These are phyloP conservation scores for Aspergillus nanangensis DNA, from an alignment of 495 filamentous ascomycete species.

Conservation along the genomic window DNA sequence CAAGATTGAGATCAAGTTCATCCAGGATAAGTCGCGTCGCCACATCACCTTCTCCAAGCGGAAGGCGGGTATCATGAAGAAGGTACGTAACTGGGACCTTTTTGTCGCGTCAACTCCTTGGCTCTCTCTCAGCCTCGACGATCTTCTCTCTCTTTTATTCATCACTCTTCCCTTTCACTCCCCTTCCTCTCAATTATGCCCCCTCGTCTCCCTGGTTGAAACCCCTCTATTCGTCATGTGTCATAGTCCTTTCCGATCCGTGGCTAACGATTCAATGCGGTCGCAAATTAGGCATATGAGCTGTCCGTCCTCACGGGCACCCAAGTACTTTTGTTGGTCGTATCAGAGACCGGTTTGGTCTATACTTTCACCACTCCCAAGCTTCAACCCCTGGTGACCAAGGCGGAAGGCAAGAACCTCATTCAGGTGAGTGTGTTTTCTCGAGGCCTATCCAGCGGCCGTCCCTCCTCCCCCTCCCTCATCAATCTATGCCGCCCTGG, in stretches of 20 bases:
- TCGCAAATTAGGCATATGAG: conserved; percentile 77
- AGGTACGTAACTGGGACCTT: conserved; percentile 68
- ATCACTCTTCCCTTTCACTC: conserved; percentile 1
- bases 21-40: conserved; percentile 98
- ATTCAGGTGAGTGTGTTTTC: conserved; percentile 92
- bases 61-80: conserved; percentile 99
- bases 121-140: conserved; percentile 5
- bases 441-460: no score
- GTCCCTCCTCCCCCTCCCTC: not conserved
- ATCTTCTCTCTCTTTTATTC: conserved; percentile 3
- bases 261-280: conserved; percentile 17
- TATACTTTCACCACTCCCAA: conserved; percentile 99
- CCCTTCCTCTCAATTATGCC: conserved; percentile 11
- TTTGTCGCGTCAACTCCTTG: conserved; percentile 25
- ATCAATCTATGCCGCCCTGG: no score
- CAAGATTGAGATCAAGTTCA: conserved; percentile 99
- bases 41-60: conserved; percentile 99
- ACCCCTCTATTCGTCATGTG: no score
- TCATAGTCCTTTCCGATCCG: no score
- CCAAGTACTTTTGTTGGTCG: conserved; percentile 94
- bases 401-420: conserved; percentile 98
- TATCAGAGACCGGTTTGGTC: conserved; percentile 96
- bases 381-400: conserved; percentile 97
- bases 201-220: not conserved
- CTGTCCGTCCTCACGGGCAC: conserved; percentile 96